Percentiles rank a stretch among this genome's conserved stretches.
These are phyloP conservation scores for Fusarium sp. DNA, from an alignment of 2,329 filamentous ascomycete species.

Conservation along the genomic window DNA sequence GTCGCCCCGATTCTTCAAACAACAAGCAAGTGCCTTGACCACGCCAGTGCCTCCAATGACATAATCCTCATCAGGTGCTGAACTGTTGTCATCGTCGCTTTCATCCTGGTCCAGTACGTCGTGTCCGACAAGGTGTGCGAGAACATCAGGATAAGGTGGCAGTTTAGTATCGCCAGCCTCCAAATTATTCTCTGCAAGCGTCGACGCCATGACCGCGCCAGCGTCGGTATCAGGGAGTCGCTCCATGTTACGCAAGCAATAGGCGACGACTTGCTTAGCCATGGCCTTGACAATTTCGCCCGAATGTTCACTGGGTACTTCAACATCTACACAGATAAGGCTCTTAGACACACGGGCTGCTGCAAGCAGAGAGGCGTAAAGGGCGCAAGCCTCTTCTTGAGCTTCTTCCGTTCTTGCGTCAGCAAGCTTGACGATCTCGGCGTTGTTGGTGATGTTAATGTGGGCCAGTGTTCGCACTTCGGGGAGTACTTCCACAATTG, in stretches of 20 bases:
- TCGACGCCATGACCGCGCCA: slow-evolving; percentile 59
- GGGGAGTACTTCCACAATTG: slow-evolving; percentile 88
- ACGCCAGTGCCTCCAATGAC: slow-evolving; percentile 96
- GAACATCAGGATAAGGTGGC: slow-evolving; percentile 76
- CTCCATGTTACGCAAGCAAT: slow-evolving; percentile 93
- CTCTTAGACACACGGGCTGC: slow-evolving; percentile 86
- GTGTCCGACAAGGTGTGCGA: slow-evolving; percentile 87
- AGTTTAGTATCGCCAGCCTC: slow-evolving; percentile 48
- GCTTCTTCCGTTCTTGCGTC: slow-evolving; percentile 80
- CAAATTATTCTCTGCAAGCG: slow-evolving; percentile 55
- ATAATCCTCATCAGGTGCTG: slow-evolving; percentile 90
- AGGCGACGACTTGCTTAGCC: slow-evolving; percentile 94
- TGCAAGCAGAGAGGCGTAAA: slow-evolving; percentile 92
- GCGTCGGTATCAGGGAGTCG: slow-evolving; percentile 76
- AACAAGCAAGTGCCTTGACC: slow-evolving; percentile 92
- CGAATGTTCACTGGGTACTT: slow-evolving; percentile 83
- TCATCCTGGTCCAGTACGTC: slow-evolving; percentile 63
- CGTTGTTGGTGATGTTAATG: slow-evolving; percentile 87
- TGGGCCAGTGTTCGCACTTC: slow-evolving; percentile 86
- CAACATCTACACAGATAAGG: slow-evolving; percentile 90
- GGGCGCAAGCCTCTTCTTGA: slow-evolving; percentile 92
- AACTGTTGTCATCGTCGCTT: slow-evolving; percentile 70
- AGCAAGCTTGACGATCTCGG: slow-evolving; percentile 76
- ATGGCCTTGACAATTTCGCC: slow-evolving; percentile 92
- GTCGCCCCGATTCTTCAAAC: slow-evolving; percentile 80